These are phyloP conservation scores for Trifolium subterraneum DNA, from an alignment of 306 rosid species.

Conservation along the genomic window DNA sequence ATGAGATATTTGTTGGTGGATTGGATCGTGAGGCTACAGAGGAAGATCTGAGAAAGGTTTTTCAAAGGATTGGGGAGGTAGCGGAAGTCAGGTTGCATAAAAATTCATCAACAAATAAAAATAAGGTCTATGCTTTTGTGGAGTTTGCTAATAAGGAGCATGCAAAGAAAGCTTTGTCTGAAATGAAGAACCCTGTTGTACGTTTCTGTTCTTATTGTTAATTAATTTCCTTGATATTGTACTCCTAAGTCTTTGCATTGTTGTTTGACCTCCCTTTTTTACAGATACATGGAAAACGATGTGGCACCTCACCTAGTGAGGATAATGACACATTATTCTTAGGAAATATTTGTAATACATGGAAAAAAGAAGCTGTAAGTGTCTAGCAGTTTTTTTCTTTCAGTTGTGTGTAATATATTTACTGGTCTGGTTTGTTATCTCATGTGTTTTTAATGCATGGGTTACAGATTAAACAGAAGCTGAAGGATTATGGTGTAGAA, in stretches of 20 bases:
- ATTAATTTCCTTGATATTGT: conserved; percentile 26
- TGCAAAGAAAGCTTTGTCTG: conserved; percentile 69
- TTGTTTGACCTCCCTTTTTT: conserved; percentile 35
- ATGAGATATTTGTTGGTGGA: conserved; percentile 82
- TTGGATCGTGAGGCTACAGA: conserved; percentile 75
- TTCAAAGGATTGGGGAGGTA: conserved; percentile 79
- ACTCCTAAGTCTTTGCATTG: conserved; percentile 5
- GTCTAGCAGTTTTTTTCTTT: background rate
- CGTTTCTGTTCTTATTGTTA: conserved; percentile 43
- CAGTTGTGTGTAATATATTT: conserved; percentile 13
- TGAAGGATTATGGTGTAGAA: conserved; percentile 75
- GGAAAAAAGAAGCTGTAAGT: conserved; percentile 89
- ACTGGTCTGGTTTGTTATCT: conserved; percentile 36
- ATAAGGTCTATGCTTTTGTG: conserved; percentile 82
- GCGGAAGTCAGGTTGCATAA: conserved; percentile 78
- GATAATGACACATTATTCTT: conserved; percentile 74
- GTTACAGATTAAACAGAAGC: conserved; percentile 73
- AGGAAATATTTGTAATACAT: conserved; percentile 83
- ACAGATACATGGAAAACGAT: conserved; percentile 80
- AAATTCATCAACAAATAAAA: conserved; percentile 64
- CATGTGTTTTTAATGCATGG: conserved; percentile 41
- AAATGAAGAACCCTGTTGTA: conserved; percentile 89
- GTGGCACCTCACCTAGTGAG: conserved; percentile 79
- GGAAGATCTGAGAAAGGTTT: conserved; percentile 77
- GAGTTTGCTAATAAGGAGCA: conserved; percentile 75